Evolutionary conservation across 345 rosid genomes (phyloP), one percentile per base, ranked within the genome.

Genomic region (Mallotus nudiflorus): DNA sequence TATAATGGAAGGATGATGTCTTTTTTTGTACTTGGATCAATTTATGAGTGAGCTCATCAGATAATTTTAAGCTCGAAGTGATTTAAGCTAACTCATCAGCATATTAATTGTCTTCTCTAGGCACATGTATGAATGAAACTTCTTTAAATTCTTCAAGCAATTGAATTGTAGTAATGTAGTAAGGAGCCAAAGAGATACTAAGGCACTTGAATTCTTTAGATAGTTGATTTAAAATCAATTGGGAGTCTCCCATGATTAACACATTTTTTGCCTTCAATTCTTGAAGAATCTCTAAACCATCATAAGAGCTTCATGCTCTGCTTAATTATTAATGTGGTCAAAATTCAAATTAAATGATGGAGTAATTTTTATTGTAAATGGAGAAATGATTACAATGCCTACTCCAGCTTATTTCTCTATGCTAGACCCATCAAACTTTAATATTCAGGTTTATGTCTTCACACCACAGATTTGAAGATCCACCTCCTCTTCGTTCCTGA

Each of bases 361-460:
- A 8, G 20, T 15, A 0, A 27, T 19, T 11, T 60, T 18, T 1
- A 13, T 20, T 2, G 55, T 48, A 0, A 27, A 9, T 1, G 57
- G 73, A 3, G 57, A 59, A 3, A 31, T 58, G 1, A 70, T 27
- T 3, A 70, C 28, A 0, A 70, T 20, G 7, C 73, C 9, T 19
- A 58, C 73, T 0, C 49, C 58, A 0, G 31, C 33, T 0, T 11
- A 42, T 5, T 0, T 13, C 0, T 48, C 2, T 0, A 31, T 70
- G 10, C 28, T 27, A 2, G 58, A 70, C 6, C 66, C 66, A 49
- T 46, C 58, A 60, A 59, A 70, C 57, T 46, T 35, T 20, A 66
- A 22, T 16, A 46, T 9, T 45, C 22, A 51, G 0, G 39, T 2
- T 44, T 13, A 3, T 3, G 46, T 9, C 2, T 44, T 13, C 52